phyloP scores from a whole-genome alignment of 2,329 filamentous ascomycete species.

The Pseudomassariella vexata region DNA sequence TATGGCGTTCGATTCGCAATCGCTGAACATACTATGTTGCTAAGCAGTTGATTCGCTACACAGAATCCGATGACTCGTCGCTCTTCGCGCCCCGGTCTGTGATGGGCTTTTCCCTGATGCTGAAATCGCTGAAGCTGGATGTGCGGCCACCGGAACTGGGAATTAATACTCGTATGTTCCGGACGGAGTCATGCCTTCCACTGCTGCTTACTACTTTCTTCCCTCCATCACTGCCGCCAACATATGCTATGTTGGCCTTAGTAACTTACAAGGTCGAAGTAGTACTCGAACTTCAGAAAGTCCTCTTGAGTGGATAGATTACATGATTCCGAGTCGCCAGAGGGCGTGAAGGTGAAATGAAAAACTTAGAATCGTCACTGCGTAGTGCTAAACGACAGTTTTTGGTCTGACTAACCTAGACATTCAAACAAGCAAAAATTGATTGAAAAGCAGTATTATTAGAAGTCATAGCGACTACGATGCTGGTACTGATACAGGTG shows the following conservation, averaged over 20 bases:
- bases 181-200: too few relatives aligned
- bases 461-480: constrained; percentile 14
- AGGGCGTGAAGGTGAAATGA: constrained; percentile 29
- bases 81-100: too few relatives aligned
- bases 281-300: constrained; percentile 37
- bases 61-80: too few relatives aligned
- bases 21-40: too few relatives aligned
- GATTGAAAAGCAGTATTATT: constrained; percentile 20
- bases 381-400: constrained; percentile 23
- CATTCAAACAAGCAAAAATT: constrained; percentile 22
- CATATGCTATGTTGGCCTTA: neutral
- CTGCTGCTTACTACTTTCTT: too few relatives aligned
- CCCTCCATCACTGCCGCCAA: too few relatives aligned
- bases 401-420: constrained; percentile 17
- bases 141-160: too few relatives aligned
- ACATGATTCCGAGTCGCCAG: constrained; percentile 36
- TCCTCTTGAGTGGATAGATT: constrained; percentile 33
- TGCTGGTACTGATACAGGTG: constrained; percentile 18
- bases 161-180: too few relatives aligned
- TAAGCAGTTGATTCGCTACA: too few relatives aligned
- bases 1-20: too few relatives aligned
- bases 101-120: too few relatives aligned
- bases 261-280: constrained; percentile 31
- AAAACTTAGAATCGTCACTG: constrained; percentile 35
- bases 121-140: too few relatives aligned